These are phyloP conservation scores for Mycosphaerelloides madeirae DNA, from an alignment of 2,329 filamentous ascomycete genomes.

Conservation along the genomic window DNA sequence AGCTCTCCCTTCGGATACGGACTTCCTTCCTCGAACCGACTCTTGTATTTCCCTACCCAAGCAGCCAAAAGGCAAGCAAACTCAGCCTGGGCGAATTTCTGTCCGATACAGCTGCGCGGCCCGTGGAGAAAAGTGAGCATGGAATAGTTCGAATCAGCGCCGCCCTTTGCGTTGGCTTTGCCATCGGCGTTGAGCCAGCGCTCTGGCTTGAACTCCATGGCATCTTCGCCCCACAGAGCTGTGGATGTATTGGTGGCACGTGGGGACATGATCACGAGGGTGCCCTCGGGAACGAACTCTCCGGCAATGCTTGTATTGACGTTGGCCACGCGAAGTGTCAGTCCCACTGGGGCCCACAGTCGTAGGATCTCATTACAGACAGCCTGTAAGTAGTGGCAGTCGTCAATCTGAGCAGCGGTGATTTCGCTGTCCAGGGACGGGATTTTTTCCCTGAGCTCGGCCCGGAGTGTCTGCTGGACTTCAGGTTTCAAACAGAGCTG, in stretches of 20 bases:
- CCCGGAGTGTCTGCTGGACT: conserved; percentile 45
- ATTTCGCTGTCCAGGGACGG: conserved; percentile 43
- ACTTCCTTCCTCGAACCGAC: conserved; percentile 57
- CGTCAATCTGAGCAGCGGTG: conserved; percentile 59
- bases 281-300: conserved; percentile 64
- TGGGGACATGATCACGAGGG: conserved; percentile 60
- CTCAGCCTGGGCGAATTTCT: conserved; percentile 27
- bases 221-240: conserved; percentile 71
- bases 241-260: conserved; percentile 66
- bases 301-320: conserved; percentile 62
- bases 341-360: conserved; percentile 64
- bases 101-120: conserved; percentile 30
- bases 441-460: conserved; percentile 47
- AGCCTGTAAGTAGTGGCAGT: conserved; percentile 73
- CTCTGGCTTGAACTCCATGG: conserved; percentile 70
- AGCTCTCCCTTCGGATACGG: conserved; percentile 48
- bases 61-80: conserved; percentile 77
- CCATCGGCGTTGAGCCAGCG: conserved; percentile 60
- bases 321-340: conserved; percentile 63
- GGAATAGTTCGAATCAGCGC: conserved; percentile 52
- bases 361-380: conserved; percentile 75
- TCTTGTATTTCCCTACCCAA: conserved; percentile 70
- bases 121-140: conserved; percentile 43
- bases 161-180: conserved; percentile 59
- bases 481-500: conserved; percentile 48